phyloP scores from a whole-genome alignment of 2,329 filamentous ascomycete species.

The Colletotrichum cordylinicola region DNA sequence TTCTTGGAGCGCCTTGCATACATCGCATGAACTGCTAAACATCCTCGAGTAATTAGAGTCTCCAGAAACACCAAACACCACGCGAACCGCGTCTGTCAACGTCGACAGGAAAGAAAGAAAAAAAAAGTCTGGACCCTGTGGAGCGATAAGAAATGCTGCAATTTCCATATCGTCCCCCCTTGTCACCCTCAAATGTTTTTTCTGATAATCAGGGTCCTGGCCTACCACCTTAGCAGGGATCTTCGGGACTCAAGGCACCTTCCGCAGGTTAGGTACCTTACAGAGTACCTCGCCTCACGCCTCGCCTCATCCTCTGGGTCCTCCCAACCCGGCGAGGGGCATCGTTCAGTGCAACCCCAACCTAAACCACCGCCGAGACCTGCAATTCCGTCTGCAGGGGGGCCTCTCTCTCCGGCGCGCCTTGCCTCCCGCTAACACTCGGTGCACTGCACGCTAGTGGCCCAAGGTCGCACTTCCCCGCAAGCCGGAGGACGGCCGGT shows the following conservation, averaged over 20 bases:
- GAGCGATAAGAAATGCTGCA: background rate
- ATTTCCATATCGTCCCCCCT: background rate
- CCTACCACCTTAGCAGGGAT: constrained; percentile 2
- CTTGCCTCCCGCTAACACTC: constrained; percentile 3
- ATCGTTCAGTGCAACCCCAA: constrained; percentile 4
- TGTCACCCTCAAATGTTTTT: background rate
- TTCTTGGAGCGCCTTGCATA: background rate
- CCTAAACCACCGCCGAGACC: background rate
- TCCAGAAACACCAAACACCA: background rate
- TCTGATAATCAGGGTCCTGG: constrained; percentile 15
- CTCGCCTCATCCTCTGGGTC: background rate
- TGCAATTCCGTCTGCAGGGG: constrained; percentile 7
- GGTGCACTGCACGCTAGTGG: constrained; percentile 3
- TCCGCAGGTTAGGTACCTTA: background rate
- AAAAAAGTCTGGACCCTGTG: background rate
- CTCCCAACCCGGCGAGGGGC: background rate
- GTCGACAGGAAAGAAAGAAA: background rate
- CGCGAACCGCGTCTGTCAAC: background rate
- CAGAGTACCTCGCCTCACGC: background rate
- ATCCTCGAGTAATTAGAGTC: background rate
- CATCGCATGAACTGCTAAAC: constrained; percentile 2
- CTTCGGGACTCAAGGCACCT: background rate
- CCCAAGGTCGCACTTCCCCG: constrained; percentile 20
- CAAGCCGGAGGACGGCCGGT: background rate
- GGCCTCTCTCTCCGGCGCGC: background rate